phyloP scores from a whole-genome alignment of 148 eudicot genomes.

The Rhododendron henanense region DNA sequence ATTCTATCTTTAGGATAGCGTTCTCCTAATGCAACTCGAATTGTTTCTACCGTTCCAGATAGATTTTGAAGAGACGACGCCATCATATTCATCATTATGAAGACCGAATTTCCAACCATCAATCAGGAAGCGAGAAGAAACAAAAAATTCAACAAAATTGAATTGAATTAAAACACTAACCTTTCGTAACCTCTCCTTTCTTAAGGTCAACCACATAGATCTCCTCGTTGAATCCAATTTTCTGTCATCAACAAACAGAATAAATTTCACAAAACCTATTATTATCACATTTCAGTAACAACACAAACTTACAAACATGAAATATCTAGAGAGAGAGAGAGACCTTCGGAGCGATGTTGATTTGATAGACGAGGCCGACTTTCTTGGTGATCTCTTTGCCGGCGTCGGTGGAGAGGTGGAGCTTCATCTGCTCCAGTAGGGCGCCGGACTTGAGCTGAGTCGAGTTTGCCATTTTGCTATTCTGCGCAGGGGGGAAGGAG shows the following conservation, averaged over 20 bases:
- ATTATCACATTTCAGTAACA: neutral
- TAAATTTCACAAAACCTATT: neutral
- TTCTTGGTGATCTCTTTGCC: conserved; percentile 61
- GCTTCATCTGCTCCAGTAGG: conserved; percentile 84
- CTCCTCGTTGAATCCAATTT: conserved; percentile 89
- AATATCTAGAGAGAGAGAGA: neutral
- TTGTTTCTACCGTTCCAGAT: too few relatives aligned
- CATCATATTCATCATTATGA: too few relatives aligned
- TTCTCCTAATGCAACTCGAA: too few relatives aligned
- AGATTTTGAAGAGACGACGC: too few relatives aligned
- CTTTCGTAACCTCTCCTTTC: conserved; percentile 92
- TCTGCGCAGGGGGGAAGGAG: neutral
- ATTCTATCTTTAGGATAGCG: too few relatives aligned
- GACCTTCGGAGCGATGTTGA: conserved; percentile 91
- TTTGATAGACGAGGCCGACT: conserved; percentile 78
- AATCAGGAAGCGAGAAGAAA: neutral
- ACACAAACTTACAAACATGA: neutral
- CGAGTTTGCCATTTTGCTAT: conserved; percentile 17
- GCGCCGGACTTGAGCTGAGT: conserved; percentile 66
- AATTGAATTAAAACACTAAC: conserved; percentile 29
- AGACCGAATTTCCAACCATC: neutral
- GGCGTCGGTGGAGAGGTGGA: conserved; percentile 68
- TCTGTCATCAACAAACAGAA: conserved; percentile 34
- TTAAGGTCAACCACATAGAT: conserved; percentile 81
- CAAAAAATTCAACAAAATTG: neutral